Conservation (phyloP, 495 filamentous ascomycete genomes). For the Cudoniella acicularis region DNA sequence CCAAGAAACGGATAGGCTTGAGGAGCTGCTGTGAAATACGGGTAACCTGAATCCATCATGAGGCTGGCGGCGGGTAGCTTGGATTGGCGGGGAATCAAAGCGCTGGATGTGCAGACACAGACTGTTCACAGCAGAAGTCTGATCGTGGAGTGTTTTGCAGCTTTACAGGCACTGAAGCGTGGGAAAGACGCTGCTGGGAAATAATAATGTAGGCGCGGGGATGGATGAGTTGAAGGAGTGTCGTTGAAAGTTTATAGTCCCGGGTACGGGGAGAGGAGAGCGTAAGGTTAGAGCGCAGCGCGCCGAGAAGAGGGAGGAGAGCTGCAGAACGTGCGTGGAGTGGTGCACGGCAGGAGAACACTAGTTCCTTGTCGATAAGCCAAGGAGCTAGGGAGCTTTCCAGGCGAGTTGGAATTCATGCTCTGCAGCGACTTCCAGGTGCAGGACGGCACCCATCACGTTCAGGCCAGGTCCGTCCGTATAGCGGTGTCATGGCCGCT, state of each 20-base stretch:
- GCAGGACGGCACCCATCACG: too few species aligned
- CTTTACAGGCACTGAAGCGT: too few species aligned
- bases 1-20: constrained; percentile 54
- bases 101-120: too few species aligned
- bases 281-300: neutral
- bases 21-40: constrained; percentile 38
- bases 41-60: constrained; percentile 9
- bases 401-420: neutral
- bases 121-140: too few species aligned
- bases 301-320: neutral
- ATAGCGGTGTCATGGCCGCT: too few species aligned
- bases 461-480: too few species aligned
- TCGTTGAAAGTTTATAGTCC: neutral
- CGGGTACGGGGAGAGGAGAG: neutral
- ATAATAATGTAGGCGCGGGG: too few species aligned
- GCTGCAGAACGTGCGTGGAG: neutral
- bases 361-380: neutral
- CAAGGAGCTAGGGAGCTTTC: neutral
- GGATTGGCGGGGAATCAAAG: neutral
- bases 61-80: neutral
- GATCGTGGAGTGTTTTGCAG: too few species aligned
- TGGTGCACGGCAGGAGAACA: too few species aligned
- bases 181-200: too few species aligned
- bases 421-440: neutral
- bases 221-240: too few species aligned